Conservation (phyloP, 805 yeast species). For the Suhomyces faveliae region DNA sequence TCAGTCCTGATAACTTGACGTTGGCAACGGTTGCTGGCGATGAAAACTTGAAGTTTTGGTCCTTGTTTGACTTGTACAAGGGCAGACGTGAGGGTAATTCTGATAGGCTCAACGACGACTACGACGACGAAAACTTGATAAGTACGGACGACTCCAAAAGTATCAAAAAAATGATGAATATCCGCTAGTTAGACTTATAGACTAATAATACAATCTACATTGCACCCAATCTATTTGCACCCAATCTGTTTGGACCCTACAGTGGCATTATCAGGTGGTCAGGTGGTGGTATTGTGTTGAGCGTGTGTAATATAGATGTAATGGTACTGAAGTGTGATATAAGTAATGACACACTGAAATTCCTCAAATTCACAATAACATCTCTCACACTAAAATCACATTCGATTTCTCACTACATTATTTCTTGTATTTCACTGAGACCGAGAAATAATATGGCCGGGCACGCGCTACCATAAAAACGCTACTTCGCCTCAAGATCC, state of each 20-base stretch:
- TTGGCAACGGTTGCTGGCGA: constrained; percentile 95
- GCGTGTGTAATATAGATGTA: too few relatives aligned
- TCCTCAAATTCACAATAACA: too few relatives aligned
- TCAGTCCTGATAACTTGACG: constrained; percentile 88
- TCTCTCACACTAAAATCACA: too few relatives aligned
- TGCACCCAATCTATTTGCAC: constrained; percentile 1
- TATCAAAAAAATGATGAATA: constrained; percentile 26
- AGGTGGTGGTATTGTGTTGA: not conserved
- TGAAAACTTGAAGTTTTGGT: constrained; percentile 94
- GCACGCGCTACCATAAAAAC: constrained; percentile 1
- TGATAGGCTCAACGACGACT: constrained; percentile 14
- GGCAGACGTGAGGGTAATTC: constrained; percentile 19
- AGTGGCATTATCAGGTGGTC: not conserved
- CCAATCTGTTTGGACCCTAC: too few relatives aligned
- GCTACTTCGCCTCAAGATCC: not conserved
- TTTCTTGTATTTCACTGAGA: too few relatives aligned
- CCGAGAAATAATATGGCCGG: too few relatives aligned
- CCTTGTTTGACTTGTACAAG: constrained; percentile 64
- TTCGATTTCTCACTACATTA: too few relatives aligned
- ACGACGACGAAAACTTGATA: constrained; percentile 13
- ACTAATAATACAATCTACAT: too few relatives aligned
- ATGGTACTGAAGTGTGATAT: too few relatives aligned
- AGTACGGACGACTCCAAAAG: constrained; percentile 17
- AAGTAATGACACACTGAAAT: too few relatives aligned
- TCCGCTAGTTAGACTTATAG: constrained; percentile 6